Conservation (phyloP, 768 basidiomycete species). For the Hypholoma sublateritium region DNA sequence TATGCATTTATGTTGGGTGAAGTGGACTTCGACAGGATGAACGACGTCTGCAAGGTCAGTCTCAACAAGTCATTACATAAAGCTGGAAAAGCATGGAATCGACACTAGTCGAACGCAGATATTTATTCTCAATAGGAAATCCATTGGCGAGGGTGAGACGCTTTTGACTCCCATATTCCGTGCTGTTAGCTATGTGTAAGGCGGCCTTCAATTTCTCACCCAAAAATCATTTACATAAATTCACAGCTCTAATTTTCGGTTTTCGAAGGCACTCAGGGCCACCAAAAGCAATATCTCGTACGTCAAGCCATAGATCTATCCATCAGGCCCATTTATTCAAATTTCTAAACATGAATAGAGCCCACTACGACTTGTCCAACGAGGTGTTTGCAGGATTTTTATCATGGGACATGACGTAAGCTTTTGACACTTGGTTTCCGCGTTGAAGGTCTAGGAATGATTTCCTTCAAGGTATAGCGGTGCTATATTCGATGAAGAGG, state of each 20-base stretch:
- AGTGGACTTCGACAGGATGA: conserved; percentile 9
- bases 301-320: neutral
- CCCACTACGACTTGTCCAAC: conserved; percentile 13
- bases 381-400: conserved; percentile 12
- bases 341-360: neutral
- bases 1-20: conserved; percentile 13
- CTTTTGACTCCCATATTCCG: conserved; percentile 4
- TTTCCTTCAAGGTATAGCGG: conserved; percentile 6
- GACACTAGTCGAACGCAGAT: neutral
- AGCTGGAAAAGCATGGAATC: neutral
- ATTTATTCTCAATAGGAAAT: conserved; percentile 11
- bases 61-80: too few species aligned
- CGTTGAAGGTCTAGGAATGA: neutral
- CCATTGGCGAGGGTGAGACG: conserved; percentile 7
- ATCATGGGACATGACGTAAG: conserved; percentile 15
- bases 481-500: conserved; percentile 11
- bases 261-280: conserved; percentile 8
- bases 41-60: conserved; percentile 8
- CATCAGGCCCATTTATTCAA: too few species aligned
- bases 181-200: conserved; percentile 10
- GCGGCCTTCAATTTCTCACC: neutral
- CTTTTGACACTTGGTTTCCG: neutral
- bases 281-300: conserved; percentile 15
- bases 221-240: neutral
- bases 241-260: conserved; percentile 6